Conservation (phyloP, 192 early-diverging fungal genomes). For the Pecoramyces ruminantium region DNA sequence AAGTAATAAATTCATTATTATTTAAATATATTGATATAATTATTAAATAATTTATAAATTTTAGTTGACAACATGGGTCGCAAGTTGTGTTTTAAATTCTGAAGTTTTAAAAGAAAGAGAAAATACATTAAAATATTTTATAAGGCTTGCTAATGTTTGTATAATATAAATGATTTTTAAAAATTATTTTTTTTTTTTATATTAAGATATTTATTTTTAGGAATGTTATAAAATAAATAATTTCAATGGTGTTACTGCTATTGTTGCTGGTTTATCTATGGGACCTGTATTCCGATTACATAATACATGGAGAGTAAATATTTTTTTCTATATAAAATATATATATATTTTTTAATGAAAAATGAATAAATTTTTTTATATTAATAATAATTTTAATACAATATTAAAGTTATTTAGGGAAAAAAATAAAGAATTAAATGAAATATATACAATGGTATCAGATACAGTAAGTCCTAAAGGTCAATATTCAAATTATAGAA, state of each 20-base stretch:
- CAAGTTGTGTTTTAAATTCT: conserved; percentile 7
- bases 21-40: no score
- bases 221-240: conserved; percentile 33
- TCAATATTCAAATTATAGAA: conserved; percentile 38
- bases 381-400: no score
- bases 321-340: no score
- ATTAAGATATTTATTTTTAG: conserved; percentile 5
- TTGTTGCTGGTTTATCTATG: conserved; percentile 30
- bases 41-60: no score
- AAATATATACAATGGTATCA: conserved; percentile 5
- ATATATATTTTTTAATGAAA: no score
- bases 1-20: no score
- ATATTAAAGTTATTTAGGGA: not conserved
- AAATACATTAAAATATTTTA: not conserved
- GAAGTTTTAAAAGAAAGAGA: conserved; percentile 12
- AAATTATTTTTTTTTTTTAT: no score
- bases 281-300: conserved; percentile 29
- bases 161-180: no score
- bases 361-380: no score
- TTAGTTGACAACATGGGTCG: conserved; percentile 4
- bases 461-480: conserved; percentile 25
- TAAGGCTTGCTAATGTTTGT: not conserved
- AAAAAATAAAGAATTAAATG: not conserved
- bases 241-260: conserved; percentile 32
- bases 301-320: conserved; percentile 31